Conservation (phyloP, 805 yeast genomes). For the Hanseniaspora vineae region DNA sequence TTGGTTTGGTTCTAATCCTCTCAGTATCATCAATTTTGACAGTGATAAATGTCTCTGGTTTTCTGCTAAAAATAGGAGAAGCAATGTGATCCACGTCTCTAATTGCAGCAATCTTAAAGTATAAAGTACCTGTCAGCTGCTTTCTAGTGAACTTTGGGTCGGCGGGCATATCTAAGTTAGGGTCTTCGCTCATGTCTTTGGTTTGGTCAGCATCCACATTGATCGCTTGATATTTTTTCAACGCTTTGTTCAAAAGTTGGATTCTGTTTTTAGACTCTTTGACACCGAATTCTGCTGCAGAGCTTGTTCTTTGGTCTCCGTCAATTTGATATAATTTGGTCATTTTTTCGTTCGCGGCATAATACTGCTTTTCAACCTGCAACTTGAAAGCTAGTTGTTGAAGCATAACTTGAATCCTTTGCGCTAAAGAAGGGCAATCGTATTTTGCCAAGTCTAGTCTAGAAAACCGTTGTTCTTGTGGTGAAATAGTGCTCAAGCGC, state of each 20-base stretch:
- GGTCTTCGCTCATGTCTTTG: constrained; percentile 35
- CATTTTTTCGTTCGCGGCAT: constrained; percentile 83
- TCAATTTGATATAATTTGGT: constrained; percentile 76
- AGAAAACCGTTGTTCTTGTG: constrained; percentile 33
- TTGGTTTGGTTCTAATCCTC: constrained; percentile 58
- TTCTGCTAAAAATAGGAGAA: constrained; percentile 62
- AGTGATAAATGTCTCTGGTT: constrained; percentile 66
- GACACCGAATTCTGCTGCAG: constrained; percentile 82
- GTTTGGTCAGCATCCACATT: constrained; percentile 55
- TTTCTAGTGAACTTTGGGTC: constrained; percentile 64
- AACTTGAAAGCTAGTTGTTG: constrained; percentile 89
- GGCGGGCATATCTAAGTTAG: constrained; percentile 35
- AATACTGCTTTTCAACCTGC: constrained; percentile 87
- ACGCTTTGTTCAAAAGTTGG: constrained; percentile 66
- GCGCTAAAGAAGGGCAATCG: constrained; percentile 91
- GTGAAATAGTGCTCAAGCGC: constrained; percentile 27
- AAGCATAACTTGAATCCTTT: constrained; percentile 87
- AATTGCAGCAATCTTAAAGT: constrained; percentile 59
- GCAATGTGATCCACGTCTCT: constrained; percentile 90
- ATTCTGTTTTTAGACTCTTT: constrained; percentile 77
- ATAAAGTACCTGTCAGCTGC: constrained; percentile 71
- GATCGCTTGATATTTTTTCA: constrained; percentile 82
- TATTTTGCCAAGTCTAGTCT: constrained; percentile 75
- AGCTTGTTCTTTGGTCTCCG: constrained; percentile 75
- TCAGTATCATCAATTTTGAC: constrained; percentile 84